These are phyloP conservation scores for Wolfiporia cocos DNA, from an alignment of 1,284 basidiomycete species.

Conservation along the genomic window DNA sequence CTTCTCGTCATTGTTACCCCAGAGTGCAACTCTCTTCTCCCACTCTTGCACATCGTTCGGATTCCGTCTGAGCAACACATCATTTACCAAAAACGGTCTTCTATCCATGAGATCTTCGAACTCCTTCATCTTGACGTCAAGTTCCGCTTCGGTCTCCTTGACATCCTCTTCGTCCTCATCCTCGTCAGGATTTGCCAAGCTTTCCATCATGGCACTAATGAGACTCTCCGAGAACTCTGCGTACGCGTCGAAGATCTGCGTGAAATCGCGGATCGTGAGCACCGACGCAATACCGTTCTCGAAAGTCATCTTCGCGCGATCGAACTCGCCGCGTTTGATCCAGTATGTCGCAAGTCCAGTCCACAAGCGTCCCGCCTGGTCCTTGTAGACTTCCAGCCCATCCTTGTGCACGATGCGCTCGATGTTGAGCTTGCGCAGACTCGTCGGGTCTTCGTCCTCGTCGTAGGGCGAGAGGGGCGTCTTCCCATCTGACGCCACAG, in stretches of 20 bases:
- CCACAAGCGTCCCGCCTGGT: slow-evolving; percentile 96
- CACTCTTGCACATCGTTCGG: slow-evolving; percentile 99
- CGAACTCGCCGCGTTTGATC: slow-evolving; percentile 96
- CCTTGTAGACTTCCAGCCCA: slow-evolving; percentile 86
- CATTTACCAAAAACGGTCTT: slow-evolving; percentile 94
- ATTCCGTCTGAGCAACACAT: slow-evolving; percentile 90
- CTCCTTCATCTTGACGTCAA: slow-evolving; percentile 87
- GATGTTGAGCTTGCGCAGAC: slow-evolving; percentile 75
- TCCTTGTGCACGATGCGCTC: slow-evolving; percentile 82
- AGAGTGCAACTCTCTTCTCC: slow-evolving; percentile 96
- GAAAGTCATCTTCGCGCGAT: slow-evolving; percentile 82
- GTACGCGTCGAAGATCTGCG: slow-evolving; percentile 97
- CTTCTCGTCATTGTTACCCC: slow-evolving; percentile 91
- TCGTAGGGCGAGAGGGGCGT: slow-evolving; percentile 49
- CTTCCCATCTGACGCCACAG: slow-evolving; percentile 47
- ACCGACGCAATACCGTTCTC: slow-evolving; percentile 84
- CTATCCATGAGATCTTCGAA: slow-evolving; percentile 96
- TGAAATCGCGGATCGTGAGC: slow-evolving; percentile 95
- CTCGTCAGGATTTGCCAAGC: slow-evolving; percentile 60
- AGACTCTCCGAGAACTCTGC: slow-evolving; percentile 92
- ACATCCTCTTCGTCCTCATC: slow-evolving; percentile 75
- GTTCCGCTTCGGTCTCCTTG: slow-evolving; percentile 77
- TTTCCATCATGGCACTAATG: slow-evolving; percentile 90
- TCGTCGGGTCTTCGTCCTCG: slow-evolving; percentile 80
- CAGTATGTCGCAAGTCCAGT: slow-evolving; percentile 96